Base-by-base conservation (phyloP, 2,329 filamentous ascomycete genomes). In the Aspergillus aculeatus region DNA sequence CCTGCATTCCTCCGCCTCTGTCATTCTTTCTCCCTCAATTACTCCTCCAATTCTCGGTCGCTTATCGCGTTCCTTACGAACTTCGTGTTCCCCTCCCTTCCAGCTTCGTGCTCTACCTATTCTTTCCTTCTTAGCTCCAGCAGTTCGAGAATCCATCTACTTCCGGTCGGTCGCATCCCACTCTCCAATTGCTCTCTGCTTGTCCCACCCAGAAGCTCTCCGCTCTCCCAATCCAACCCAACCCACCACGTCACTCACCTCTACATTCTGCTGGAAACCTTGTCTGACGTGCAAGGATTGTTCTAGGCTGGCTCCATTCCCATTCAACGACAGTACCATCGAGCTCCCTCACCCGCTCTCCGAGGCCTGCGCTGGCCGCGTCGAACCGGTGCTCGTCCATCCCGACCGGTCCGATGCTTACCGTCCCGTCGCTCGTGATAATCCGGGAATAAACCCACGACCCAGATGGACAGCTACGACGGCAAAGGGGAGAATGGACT, bases 361-460 rank as follows among this genome's bases (percentile, higher is more conserved):
- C 41, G 47, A 47, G 53, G 53, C 53, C 53, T 55, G 53, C 52
- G 52, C 16, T 48, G 53, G 53, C 53, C 53, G 53, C 26, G n/a
- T 55, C 41, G 44, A 44, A 31, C 41, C 31, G 38, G 53, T 44
- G 31, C 53, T 29, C 24, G 47, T 23, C 16, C 14, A 29, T 47
- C 24, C 23, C 24, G 29, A n/a, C 53, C 53, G 53, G 24, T 55
- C 44, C 53, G 53, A 55, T 55, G 53, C 10, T 47, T 14, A 31
- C 53, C 26, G 14, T 32, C 44, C 44, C 6, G 23, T n/a, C 9
- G 41, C 26, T 47, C 41, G 47, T 12, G 14, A 48, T 47, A 23
- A 16, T 35, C 12, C 24, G 53, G 53, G 53, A 48, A 48, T 10
- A 5, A 35, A 47, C 38, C 26, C 53, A 47, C 19, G 47, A 41